Evolutionary conservation across 176 grass and related monocot species (phyloP).

Genomic region (Hordeum marinum): DNA sequence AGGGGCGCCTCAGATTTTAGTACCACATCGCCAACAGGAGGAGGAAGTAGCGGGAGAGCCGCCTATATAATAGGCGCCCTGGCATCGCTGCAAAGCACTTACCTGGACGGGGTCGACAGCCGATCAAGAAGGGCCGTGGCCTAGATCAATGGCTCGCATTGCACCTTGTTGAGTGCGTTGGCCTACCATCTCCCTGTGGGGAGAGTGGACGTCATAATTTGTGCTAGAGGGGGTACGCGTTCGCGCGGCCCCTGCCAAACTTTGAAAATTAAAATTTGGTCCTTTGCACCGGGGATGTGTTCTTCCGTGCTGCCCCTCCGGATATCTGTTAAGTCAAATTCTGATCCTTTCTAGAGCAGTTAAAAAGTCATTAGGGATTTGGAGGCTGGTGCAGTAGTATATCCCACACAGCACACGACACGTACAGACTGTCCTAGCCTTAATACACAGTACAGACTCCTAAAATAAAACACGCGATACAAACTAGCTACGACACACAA

Average conservation of each 20-base stretch:
- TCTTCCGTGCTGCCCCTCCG: no score
- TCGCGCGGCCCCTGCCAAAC: constrained; percentile 40
- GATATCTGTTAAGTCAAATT: no score
- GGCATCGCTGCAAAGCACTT: not conserved
- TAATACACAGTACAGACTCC: no score
- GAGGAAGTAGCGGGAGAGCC: accelerated
- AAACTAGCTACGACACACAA: no score
- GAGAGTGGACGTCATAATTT: not conserved
- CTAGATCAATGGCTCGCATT: not conserved
- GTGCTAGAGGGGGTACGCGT: constrained; percentile 27
- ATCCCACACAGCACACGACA: no score
- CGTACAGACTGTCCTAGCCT: no score
- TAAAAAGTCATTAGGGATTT: no score
- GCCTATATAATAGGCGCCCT: not conserved
- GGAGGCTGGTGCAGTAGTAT: no score
- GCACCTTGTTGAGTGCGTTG: not conserved
- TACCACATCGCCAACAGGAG: not conserved
- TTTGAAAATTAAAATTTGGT: not conserved
- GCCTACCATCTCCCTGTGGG: not conserved
- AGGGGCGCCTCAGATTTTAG: not conserved
- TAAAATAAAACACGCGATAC: no score
- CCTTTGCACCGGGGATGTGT: no score
- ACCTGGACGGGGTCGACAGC: not conserved
- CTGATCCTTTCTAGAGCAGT: no score
- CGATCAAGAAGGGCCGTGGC: not conserved